phyloP scores from a whole-genome alignment of 2,329 filamentous ascomycete genomes.

The Fusarium papillatum region DNA sequence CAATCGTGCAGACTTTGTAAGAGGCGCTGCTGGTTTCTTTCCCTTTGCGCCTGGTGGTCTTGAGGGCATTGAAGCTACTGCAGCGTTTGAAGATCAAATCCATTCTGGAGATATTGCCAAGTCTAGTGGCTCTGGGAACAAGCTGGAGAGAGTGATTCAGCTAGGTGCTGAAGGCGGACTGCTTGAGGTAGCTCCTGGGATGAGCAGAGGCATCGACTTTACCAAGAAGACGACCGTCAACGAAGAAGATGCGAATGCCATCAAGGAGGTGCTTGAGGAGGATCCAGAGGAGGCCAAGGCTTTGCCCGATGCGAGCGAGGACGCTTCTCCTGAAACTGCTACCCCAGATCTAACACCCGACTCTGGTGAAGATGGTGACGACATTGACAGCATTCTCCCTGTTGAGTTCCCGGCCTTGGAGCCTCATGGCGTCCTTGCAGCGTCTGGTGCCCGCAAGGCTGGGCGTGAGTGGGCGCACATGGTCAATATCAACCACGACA shows the following conservation, averaged over 20 bases:
- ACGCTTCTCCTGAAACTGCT: constrained; percentile 33
- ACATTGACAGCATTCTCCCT: constrained; percentile 89
- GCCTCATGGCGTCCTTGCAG: constrained; percentile 81
- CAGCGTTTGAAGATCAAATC: constrained; percentile 84
- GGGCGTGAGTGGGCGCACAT: constrained; percentile 97
- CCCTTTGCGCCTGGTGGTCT: constrained; percentile 94
- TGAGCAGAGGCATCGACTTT: constrained; percentile 83
- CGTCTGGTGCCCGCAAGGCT: constrained; percentile 79
- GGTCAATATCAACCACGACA: constrained; percentile 94
- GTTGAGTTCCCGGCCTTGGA: constrained; percentile 94
- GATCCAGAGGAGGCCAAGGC: constrained; percentile 59
- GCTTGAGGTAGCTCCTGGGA: constrained; percentile 85
- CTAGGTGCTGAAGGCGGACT: constrained; percentile 83
- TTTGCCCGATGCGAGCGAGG: constrained; percentile 47
- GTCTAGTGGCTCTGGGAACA: constrained; percentile 61
- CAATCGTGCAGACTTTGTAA: constrained; percentile 88
- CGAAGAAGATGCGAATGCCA: constrained; percentile 75
- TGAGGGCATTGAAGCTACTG: constrained; percentile 87
- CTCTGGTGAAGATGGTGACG: constrained; percentile 65
- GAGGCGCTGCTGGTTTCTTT: constrained; percentile 93
- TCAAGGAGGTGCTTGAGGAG: constrained; percentile 72
- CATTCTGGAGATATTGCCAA: constrained; percentile 62
- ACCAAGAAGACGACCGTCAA: constrained; percentile 67
- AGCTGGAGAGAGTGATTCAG: constrained; percentile 88
- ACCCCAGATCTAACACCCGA: constrained; percentile 48